phyloP scores from a whole-genome alignment of 768 basidiomycete genomes.

The Agaricus subrufescens region DNA sequence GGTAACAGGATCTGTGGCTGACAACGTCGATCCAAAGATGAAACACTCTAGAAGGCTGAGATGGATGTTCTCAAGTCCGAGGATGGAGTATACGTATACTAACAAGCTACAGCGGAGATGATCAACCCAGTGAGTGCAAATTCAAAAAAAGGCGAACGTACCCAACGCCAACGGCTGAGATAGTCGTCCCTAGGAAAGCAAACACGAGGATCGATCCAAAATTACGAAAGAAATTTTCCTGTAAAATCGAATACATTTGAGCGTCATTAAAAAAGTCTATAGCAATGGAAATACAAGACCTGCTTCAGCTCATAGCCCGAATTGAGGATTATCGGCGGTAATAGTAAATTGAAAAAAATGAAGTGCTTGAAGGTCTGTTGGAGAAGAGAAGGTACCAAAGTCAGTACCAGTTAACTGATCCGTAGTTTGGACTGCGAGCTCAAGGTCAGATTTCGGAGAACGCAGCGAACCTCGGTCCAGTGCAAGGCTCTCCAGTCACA shows the following conservation, averaged over 20 bases:
- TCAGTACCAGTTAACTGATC: not conserved
- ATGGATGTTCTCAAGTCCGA: conserved; percentile 86
- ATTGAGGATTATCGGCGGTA: conserved; percentile 97
- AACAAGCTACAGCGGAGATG: conserved; percentile 68
- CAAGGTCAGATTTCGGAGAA: not conserved
- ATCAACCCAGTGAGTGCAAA: conserved; percentile 27
- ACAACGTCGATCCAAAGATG: conserved; percentile 93
- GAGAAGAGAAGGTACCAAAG: not conserved
- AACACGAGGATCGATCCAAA: conserved; percentile 95
- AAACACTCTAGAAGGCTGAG: conserved; percentile 89
- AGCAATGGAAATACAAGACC: conserved; percentile 30
- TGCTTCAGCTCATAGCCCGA: conserved; percentile 98
- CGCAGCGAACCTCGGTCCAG: not conserved
- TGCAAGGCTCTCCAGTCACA: not conserved
- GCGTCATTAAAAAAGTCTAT: not conserved
- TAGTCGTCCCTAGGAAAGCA: conserved; percentile 93
- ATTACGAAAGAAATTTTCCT: conserved; percentile 99
- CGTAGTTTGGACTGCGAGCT: not conserved
- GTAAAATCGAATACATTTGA: conserved; percentile 11
- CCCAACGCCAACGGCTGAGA: conserved; percentile 96
- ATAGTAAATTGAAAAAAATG: conserved; percentile 95
- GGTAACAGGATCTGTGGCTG: conserved; percentile 97
- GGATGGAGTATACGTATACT: conserved; percentile 90
- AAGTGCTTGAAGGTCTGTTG: conserved; percentile 91
- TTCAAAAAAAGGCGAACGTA: conserved; percentile 37